phyloP scores from a whole-genome alignment of 495 filamentous ascomycete species.

The Penicillium manginii region DNA sequence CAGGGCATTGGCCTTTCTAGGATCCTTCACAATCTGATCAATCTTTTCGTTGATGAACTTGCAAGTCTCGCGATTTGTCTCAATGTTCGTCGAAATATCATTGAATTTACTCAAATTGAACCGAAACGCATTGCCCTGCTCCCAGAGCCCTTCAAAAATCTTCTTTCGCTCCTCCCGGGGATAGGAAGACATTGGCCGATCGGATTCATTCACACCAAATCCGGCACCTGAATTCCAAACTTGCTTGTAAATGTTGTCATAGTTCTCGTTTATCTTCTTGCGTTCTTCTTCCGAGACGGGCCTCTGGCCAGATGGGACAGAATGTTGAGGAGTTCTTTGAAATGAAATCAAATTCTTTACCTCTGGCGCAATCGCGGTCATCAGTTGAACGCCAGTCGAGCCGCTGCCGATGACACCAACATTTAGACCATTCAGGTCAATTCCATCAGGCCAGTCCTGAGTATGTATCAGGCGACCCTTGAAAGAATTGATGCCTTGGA shows the following conservation, averaged over 20 bases:
- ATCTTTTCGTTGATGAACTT: constrained; percentile 14
- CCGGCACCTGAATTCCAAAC: neutral
- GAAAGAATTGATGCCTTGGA: neutral
- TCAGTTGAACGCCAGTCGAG: constrained; percentile 3
- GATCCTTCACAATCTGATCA: constrained; percentile 16
- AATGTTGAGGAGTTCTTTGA: constrained; percentile 4
- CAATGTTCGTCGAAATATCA: neutral
- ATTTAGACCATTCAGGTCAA: neutral
- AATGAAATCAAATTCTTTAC: constrained; percentile 4
- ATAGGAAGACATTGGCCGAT: neutral
- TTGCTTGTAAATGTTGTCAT: neutral
- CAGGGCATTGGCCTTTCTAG: constrained; percentile 10
- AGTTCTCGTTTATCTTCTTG: constrained; percentile 1
- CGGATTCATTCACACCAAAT: neutral
- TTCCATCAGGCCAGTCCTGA: neutral
- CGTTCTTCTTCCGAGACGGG: neutral
- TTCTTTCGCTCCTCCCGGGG: neutral
- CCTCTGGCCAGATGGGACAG: neutral
- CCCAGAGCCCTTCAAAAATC: neutral
- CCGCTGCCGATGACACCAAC: constrained; percentile 5
- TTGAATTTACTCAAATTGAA: neutral
- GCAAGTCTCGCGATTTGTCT: neutral
- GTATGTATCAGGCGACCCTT: neutral
- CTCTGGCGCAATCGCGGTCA: neutral
- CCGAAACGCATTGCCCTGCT: constrained; percentile 2